Conservation (phyloP, 2,329 filamentous ascomycete species). For the Grosmannia clavigera region DNA sequence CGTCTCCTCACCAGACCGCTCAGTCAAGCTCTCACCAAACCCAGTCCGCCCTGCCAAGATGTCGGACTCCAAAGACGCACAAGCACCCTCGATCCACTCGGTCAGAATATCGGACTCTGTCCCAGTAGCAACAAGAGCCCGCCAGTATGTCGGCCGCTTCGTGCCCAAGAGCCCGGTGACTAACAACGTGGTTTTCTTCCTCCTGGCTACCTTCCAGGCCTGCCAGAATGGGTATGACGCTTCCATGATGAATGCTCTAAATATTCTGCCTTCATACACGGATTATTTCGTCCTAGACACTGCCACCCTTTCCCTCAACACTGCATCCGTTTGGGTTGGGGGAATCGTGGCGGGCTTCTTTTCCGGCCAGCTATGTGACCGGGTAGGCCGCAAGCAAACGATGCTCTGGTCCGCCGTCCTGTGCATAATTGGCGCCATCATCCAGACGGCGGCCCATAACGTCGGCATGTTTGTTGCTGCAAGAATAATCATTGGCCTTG, state of each 20-base stretch:
- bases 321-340: slow-evolving; percentile 10
- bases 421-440: slow-evolving; percentile 10
- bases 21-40: neutral
- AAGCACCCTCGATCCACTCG: neutral
- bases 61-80: neutral
- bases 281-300: slow-evolving; percentile 21
- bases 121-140: neutral
- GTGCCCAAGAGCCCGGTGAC: neutral
- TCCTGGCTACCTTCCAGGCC: neutral
- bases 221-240: neutral
- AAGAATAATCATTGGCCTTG: slow-evolving; percentile 49
- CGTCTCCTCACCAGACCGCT: neutral
- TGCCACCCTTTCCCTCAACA: slow-evolving; percentile 12
- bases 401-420: slow-evolving; percentile 7
- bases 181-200: neutral
- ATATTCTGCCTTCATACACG: slow-evolving; percentile 21
- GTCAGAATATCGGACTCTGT: neutral
- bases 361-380: slow-evolving; percentile 13
- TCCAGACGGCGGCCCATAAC: slow-evolving; percentile 12
- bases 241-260: slow-evolving; percentile 11
- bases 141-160: neutral
- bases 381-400: slow-evolving; percentile 11
- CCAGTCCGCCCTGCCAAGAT: neutral
- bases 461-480: slow-evolving; percentile 49
- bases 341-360: slow-evolving; percentile 11